These are phyloP conservation scores for Cystobasidium ongulense DNA, from an alignment of 768 basidiomycete species.

Conservation along the genomic window DNA sequence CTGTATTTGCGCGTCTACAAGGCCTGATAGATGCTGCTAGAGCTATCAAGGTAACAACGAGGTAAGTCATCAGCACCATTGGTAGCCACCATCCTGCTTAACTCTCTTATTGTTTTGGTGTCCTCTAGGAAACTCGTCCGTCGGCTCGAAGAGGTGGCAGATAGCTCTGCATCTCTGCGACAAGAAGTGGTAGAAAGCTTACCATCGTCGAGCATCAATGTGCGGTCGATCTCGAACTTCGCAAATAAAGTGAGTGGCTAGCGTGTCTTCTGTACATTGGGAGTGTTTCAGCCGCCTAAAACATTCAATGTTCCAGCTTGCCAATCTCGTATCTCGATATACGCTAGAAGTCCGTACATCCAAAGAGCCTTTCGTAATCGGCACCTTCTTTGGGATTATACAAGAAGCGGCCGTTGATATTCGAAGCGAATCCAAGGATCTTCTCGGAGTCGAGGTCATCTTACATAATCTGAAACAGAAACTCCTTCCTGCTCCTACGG, in stretches of 20 bases:
- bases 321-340: conserved; percentile 79
- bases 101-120: background rate
- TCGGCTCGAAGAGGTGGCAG: conserved; percentile 69
- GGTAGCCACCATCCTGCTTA: background rate
- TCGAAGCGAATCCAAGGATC: conserved; percentile 45
- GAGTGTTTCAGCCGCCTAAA: too few relatives aligned
- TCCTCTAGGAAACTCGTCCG: conserved; percentile 70
- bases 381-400: conserved; percentile 61
- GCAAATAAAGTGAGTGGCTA: conserved; percentile 66
- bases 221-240: conserved; percentile 65
- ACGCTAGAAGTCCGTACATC: conserved; percentile 68
- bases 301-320: conserved; percentile 53
- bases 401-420: conserved; percentile 63
- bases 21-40: conserved; percentile 72
- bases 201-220: conserved; percentile 51
- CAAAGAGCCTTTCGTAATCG: conserved; percentile 69
- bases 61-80: background rate
- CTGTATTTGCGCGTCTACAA: conserved; percentile 73
- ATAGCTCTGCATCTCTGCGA: conserved; percentile 64
- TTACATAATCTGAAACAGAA: conserved; percentile 42
- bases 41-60: conserved; percentile 65
- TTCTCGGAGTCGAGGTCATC: conserved; percentile 59
- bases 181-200: conserved; percentile 34
- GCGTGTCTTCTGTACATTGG: too few relatives aligned
- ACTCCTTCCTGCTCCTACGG: conserved; percentile 52